These are phyloP conservation scores for Aspergillus indologenus DNA, from an alignment of 495 filamentous ascomycete species.

Conservation along the genomic window DNA sequence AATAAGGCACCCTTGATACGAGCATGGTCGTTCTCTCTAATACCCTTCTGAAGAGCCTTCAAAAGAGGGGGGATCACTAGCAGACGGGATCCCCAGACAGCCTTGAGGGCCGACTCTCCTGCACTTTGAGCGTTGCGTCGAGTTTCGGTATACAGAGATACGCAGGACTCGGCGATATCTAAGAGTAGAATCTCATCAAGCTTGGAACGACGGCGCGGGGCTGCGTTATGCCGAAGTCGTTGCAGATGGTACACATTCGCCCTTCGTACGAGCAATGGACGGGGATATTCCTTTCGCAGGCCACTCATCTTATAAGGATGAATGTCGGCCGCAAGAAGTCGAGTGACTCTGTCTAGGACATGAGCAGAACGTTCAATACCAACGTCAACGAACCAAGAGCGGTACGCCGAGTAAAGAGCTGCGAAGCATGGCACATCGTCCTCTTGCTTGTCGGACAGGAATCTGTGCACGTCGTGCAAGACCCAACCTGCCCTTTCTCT, in stretches of 20 bases:
- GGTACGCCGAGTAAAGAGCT: constrained; percentile 83
- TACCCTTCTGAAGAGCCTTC: constrained; percentile 71
- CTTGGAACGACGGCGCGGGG: constrained; percentile 76
- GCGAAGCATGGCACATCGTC: constrained; percentile 96
- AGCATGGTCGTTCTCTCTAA: constrained; percentile 77
- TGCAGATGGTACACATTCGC: constrained; percentile 94
- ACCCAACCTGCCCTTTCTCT: constrained; percentile 75
- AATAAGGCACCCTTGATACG: constrained; percentile 93
- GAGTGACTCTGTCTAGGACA: constrained; percentile 79
- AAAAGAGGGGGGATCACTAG: constrained; percentile 87
- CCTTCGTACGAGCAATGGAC: constrained; percentile 81
- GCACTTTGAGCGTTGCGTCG: constrained; percentile 88
- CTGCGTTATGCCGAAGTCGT: constrained; percentile 87
- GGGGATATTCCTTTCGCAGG: constrained; percentile 85
- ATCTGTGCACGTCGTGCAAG: constrained; percentile 78
- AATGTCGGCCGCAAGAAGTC: constrained; percentile 79
- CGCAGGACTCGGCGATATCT: constrained; percentile 85
- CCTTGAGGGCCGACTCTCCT: constrained; percentile 90
- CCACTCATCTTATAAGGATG: constrained; percentile 92
- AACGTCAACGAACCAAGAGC: constrained; percentile 96
- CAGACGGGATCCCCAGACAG: constrained; percentile 77
- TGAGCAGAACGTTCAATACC: constrained; percentile 95
- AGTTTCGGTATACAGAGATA: constrained; percentile 94
- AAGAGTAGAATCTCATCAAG: constrained; percentile 79
- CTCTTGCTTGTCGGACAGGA: constrained; percentile 79